Evolutionary conservation across 306 rosid genomes (phyloP).

Genomic region (Trichosanthes cucumerina): DNA sequence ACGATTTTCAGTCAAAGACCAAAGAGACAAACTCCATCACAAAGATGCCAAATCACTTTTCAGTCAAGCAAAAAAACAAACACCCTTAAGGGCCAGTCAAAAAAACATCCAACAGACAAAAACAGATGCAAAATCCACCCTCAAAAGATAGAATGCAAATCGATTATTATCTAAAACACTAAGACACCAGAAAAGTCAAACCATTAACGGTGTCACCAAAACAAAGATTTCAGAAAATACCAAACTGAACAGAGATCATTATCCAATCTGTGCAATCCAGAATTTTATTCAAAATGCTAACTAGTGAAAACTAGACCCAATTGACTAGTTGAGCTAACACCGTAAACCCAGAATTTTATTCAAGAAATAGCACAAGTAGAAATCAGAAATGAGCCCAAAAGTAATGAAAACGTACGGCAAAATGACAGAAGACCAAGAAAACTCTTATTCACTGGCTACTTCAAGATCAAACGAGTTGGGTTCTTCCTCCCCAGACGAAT

Average conservation of each 20-base stretch:
- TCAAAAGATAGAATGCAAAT: no score
- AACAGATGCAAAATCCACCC: neutral
- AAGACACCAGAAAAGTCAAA: no score
- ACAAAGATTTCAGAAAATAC: no score
- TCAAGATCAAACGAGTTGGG: constrained; percentile 42
- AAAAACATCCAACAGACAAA: neutral
- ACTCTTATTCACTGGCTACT: constrained; percentile 37
- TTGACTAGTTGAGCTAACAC: neutral
- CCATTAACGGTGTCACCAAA: no score
- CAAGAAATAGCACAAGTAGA: neutral
- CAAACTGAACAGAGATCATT: no score
- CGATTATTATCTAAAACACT: no score
- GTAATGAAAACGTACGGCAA: constrained; percentile 59
- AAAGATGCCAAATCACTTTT: neutral
- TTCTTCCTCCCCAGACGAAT: constrained; percentile 41
- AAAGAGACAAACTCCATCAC: neutral
- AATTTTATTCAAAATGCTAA: neutral
- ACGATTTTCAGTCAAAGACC: no score
- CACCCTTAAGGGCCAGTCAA: neutral
- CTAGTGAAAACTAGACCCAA: neutral
- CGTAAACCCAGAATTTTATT: neutral
- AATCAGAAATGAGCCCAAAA: neutral
- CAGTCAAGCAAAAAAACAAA: neutral
- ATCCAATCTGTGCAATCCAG: no score
- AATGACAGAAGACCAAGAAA: constrained; percentile 65